These are phyloP conservation scores for Candida sonorensis DNA, from an alignment of 805 yeast genomes.

Conservation along the genomic window DNA sequence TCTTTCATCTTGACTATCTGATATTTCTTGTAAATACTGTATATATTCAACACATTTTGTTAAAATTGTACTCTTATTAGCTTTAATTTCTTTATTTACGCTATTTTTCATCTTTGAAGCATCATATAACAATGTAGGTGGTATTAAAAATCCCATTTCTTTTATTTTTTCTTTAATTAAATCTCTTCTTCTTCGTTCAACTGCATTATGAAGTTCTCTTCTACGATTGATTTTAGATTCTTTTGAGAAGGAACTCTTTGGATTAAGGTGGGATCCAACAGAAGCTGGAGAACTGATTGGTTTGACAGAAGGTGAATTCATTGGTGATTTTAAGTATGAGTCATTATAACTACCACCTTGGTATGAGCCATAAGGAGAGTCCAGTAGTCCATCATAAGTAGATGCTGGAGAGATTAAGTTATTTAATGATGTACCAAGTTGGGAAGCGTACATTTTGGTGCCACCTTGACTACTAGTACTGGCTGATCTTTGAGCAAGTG, in stretches of 20 bases:
- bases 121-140: slow-evolving; percentile 58
- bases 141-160: slow-evolving; percentile 75
- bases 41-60: slow-evolving; percentile 78
- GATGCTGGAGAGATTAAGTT: slow-evolving; percentile 28
- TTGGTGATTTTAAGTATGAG: slow-evolving; percentile 26
- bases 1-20: slow-evolving; percentile 47
- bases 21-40: slow-evolving; percentile 53
- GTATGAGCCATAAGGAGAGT: slow-evolving; percentile 30
- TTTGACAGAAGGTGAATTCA: slow-evolving; percentile 29
- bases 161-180: slow-evolving; percentile 82
- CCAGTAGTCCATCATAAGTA: slow-evolving; percentile 27
- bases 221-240: slow-evolving; percentile 73
- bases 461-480: slow-evolving; percentile 21
- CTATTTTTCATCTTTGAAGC: slow-evolving; percentile 21
- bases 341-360: slow-evolving; percentile 24
- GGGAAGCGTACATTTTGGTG: slow-evolving; percentile 24
- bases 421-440: slow-evolving; percentile 25
- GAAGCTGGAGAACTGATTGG: slow-evolving; percentile 30
- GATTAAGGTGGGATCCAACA: slow-evolving; percentile 26
- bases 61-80: slow-evolving; percentile 76
- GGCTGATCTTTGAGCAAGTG: slow-evolving; percentile 14
- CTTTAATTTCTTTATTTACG: slow-evolving; percentile 56
- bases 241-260: slow-evolving; percentile 35
- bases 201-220: slow-evolving; percentile 89
- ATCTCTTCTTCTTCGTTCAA: slow-evolving; percentile 87